These are phyloP conservation scores for Hevea brasiliensis DNA, from an alignment of 345 rosid species.

Conservation along the genomic window DNA sequence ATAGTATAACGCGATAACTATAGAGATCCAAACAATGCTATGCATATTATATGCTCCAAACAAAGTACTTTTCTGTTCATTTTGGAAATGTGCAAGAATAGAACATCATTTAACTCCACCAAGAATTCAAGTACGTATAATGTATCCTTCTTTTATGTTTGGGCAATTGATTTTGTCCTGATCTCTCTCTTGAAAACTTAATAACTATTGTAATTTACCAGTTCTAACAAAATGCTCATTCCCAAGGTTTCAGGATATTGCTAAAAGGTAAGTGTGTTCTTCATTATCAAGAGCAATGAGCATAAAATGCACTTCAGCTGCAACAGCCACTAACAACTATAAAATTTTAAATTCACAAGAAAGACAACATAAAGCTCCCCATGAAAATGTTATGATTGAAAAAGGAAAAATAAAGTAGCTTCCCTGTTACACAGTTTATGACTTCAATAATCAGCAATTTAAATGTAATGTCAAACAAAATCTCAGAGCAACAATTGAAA, in stretches of 20 bases:
- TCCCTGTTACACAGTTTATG: too few species aligned
- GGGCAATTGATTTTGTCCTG: neutral
- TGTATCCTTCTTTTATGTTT: neutral
- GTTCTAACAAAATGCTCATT: neutral
- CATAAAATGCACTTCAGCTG: too few species aligned
- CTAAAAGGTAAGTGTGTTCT: neutral
- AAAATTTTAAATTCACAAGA: too few species aligned
- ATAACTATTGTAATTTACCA: neutral
- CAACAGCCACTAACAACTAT: too few species aligned
- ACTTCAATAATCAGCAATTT: too few species aligned
- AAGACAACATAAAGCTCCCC: too few species aligned
- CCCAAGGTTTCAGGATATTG: neutral
- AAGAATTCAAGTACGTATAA: neutral
- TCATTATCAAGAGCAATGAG: neutral
- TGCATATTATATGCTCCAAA: neutral
- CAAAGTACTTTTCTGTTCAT: neutral
- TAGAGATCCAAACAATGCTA: neutral
- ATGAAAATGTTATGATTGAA: too few species aligned
- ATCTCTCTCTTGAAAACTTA: neutral
- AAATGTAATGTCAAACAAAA: neutral
- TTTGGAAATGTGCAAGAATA: neutral
- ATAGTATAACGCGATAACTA: neutral
- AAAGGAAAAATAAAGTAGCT: too few species aligned
- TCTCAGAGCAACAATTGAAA: neutral
- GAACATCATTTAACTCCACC: slow-evolving; percentile 1